Evolutionary conservation across 2,329 filamentous ascomycete genomes (phyloP).

Genomic region (Ascocoryne sarcoides): DNA sequence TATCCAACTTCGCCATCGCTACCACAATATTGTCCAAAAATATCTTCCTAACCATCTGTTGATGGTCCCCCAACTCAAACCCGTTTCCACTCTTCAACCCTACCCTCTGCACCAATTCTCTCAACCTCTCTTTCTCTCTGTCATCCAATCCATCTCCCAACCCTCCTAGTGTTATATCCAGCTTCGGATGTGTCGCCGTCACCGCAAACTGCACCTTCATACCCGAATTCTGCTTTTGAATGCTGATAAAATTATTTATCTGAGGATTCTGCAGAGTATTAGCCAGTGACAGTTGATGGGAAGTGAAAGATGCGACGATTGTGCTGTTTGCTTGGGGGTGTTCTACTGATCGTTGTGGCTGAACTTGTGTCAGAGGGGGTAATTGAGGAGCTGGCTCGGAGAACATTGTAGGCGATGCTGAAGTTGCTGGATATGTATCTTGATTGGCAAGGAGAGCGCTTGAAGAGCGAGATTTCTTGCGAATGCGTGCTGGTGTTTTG

Average conservation of each 20-base stretch:
- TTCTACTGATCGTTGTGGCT: too few relatives aligned
- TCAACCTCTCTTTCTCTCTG: not conserved
- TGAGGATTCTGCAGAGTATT: too few relatives aligned
- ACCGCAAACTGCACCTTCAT: not conserved
- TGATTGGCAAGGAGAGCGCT: not conserved
- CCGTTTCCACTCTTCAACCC: not conserved
- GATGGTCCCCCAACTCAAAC: not conserved
- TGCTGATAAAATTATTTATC: too few relatives aligned
- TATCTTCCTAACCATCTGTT: not conserved
- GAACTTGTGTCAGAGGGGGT: too few relatives aligned
- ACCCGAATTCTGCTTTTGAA: too few relatives aligned
- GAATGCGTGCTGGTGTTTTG: not conserved
- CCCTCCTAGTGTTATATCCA: not conserved
- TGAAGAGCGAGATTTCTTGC: not conserved
- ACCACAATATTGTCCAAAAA: slow-evolving; percentile 1
- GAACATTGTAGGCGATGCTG: too few relatives aligned
- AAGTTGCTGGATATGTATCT: too few relatives aligned
- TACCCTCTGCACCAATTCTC: slow-evolving; percentile 1
- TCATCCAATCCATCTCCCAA: not conserved
- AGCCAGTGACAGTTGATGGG: too few relatives aligned
- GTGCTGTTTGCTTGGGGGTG: too few relatives aligned
- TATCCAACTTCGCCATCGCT: not conserved
- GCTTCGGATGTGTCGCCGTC: not conserved
- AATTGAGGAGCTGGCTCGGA: too few relatives aligned
- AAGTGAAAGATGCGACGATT: too few relatives aligned